Base-by-base conservation (phyloP, 768 basidiomycete species). In the Boletus vinaceobasis region DNA sequence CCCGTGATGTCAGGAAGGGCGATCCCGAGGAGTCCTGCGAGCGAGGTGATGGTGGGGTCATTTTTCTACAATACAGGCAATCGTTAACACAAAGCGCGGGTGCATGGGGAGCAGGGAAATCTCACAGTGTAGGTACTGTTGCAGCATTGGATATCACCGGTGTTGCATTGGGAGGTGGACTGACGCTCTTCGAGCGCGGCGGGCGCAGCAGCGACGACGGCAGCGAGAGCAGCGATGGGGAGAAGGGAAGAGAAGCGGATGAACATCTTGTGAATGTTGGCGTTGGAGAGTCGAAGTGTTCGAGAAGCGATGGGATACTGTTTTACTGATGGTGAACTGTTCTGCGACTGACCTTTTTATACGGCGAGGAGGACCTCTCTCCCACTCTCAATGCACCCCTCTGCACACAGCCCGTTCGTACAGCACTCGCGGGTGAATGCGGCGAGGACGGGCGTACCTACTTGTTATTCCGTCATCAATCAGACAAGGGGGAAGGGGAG, bases 121-220 rank as follows among this genome's bases (percentile, higher is more conserved):
- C 46, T 43, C 8, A 64, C 63, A 10, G 4, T 0, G 7, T 38
- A 31, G 19, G 47, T 45, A 4, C 2, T 44, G 14, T 8, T 8
- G 39, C 63, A 64, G 42, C 63, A 64, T 8, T 52, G 45, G 0
- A 44, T 11, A 0, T 26, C 1, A 0, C 63, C 63, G 1, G 56
- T 62, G 38, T 43, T n/a, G 15, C 63, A 64, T 14, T 8, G 19
- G 44, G n/a, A 35, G 21, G 13, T 37, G 23, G 23, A 23, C 23
- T 23, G 14, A 4, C 14, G 6, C 2, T 14, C 35, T 14, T 5
- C 33, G 5, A 14, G 13, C 33, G 4, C 33, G 6, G 7, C 38
- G 5, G 33, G 33, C 13, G 60, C 61, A 7, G 56, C 63, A 1
- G 50, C 26, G 6, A 17, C 63, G 10, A 42, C 31, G 14, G 47